phyloP scores from a whole-genome alignment of 805 yeast genomes.

The Pachysolen tannophilus region DNA sequence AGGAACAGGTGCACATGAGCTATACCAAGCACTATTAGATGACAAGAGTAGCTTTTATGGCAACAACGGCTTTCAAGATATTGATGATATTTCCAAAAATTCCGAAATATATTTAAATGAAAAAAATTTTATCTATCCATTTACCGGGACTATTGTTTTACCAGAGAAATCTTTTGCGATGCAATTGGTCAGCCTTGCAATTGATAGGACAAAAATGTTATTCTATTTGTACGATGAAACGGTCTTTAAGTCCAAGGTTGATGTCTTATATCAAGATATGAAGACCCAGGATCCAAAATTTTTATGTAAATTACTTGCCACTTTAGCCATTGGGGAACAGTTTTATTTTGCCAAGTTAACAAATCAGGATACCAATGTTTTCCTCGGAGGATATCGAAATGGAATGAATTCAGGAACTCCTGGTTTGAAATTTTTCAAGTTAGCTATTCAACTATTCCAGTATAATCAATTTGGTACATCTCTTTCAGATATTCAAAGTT shows the following conservation, averaged over 20 bases:
- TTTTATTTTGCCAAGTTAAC: conserved; percentile 12
- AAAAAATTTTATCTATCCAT: conserved; percentile 6
- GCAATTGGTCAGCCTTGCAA: conserved; percentile 12
- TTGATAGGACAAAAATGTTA: conserved; percentile 14
- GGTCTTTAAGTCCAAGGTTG: conserved; percentile 13
- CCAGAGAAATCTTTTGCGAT: conserved; percentile 15
- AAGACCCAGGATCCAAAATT: conserved; percentile 15
- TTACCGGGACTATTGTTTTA: conserved; percentile 12
- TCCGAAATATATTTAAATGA: conserved; percentile 8
- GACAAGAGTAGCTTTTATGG: no score
- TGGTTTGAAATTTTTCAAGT: conserved; percentile 22
- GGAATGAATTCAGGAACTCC: conserved; percentile 11
- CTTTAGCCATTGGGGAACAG: conserved; percentile 12
- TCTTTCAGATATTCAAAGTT: conserved; percentile 23
- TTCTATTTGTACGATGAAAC: conserved; percentile 17
- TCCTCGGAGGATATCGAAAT: neutral
- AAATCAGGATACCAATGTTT: conserved; percentile 3
- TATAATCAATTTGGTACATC: conserved; percentile 23
- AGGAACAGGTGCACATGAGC: neutral
- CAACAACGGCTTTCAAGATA: conserved; percentile 5
- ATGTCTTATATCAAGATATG: conserved; percentile 14
- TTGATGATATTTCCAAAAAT: conserved; percentile 9
- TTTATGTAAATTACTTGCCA: conserved; percentile 16
- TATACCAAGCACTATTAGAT: neutral
- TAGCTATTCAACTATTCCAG: conserved; percentile 18